Base-by-base conservation (phyloP, 345 rosid genomes). In the Rubroshorea leprosula region DNA sequence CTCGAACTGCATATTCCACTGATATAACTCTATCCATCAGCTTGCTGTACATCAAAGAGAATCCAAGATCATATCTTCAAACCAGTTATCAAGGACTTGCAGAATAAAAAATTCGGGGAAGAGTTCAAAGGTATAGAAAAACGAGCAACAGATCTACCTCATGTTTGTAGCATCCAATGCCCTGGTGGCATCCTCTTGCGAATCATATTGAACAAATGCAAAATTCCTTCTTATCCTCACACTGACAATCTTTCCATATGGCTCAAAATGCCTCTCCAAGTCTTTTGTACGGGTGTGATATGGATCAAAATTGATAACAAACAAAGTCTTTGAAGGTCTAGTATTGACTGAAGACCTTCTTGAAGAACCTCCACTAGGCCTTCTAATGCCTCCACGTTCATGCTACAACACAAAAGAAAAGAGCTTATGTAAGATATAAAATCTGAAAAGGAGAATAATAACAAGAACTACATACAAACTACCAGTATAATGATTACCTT, bases 171-270 rank as follows among this genome's bases (percentile, higher is more conserved):
- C 78, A 9, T 89, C 96, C 70, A 92, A 52, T 11, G 98, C 98
- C 73, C 75, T 81, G 54, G 84, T 78, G 27, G 98, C 97, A 66
- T 92, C 97, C 51, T 92, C 98, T 67, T 81, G 95, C 4, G 71
- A 60, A 64, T 92, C 98, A 57, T 83, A 92, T 67, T 89, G 97
- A 54, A 92, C 90, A 68, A 92, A 89, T 14, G 97, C 97, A 77
- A 92, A 92, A 72, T 92, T 92, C 75, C 97, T 84, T 67, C 95
- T 79, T 68, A 92, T 92, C 74, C 97, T 84, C 38, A 86, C 95
- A 65, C 90, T 92, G 9, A 73, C 80, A 11, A 89, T 86, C 77
- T 82, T 92, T 27, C 98, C 98, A 81, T 84, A 89, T 1, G 89
- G 83, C 63, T 92, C 97, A 66, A 89, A 92, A 71, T 89, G 98